Conservation (phyloP, 1,284 basidiomycete species). For the Nidula niveotomentosa region DNA sequence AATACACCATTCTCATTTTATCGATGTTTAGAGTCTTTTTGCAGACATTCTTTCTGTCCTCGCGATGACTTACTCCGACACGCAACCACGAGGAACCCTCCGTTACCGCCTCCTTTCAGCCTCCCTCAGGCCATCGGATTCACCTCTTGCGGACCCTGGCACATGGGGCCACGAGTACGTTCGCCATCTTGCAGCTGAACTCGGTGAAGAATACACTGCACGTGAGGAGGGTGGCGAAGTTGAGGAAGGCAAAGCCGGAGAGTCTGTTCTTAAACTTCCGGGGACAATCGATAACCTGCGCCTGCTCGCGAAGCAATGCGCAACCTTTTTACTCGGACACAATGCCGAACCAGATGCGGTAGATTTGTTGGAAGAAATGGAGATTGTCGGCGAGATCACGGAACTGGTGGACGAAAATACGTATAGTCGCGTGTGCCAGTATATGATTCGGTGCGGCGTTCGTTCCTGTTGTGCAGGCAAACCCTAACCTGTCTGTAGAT, state of each 20-base stretch:
- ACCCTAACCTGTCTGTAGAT: constrained; percentile 44
- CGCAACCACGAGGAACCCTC: constrained; percentile 91
- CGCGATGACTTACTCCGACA: constrained; percentile 99
- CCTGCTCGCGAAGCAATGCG: constrained; percentile 82
- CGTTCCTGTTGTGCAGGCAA: not conserved
- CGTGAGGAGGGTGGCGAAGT: constrained; percentile 45
- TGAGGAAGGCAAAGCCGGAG: constrained; percentile 23
- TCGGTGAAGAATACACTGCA: constrained; percentile 89
- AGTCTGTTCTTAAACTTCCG: constrained; percentile 28
- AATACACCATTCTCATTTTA: not conserved
- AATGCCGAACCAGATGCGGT: constrained; percentile 99
- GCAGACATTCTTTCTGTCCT: constrained; percentile 99
- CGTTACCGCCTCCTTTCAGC: constrained; percentile 86
- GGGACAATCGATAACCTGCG: constrained; percentile 77
- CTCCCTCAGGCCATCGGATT: constrained; percentile 62
- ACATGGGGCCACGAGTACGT: constrained; percentile 99
- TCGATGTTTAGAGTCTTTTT: constrained; percentile 74
- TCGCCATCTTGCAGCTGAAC: constrained; percentile 93
- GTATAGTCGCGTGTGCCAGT: constrained; percentile 92
- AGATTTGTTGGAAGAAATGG: constrained; percentile 93
- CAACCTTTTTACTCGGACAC: constrained; percentile 90
- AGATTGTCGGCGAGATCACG: constrained; percentile 83
- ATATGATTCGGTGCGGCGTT: constrained; percentile 85
- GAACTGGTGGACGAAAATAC: constrained; percentile 87
- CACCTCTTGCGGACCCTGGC: constrained; percentile 83